Base-by-base conservation (phyloP, 768 basidiomycete genomes). In the Leucosporidium yakuticum region DNA sequence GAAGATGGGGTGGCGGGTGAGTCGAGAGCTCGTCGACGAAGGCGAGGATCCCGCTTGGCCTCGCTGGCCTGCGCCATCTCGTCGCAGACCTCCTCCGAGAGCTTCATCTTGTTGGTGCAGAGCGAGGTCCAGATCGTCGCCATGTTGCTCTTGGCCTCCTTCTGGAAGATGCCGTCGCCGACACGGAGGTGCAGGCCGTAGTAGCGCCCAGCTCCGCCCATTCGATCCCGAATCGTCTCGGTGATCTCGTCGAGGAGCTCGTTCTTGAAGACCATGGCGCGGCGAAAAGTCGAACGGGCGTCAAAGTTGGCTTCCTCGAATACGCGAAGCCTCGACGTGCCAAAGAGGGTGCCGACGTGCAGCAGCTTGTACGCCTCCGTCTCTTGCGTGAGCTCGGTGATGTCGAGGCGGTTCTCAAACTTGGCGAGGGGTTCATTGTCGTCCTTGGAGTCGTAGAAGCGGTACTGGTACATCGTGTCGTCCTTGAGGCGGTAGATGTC, bases 331-430 rank as follows among this genome's bases (percentile, higher is more conserved):
- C 90, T 83, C 3, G 85, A 85, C 1, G 88, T 86, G 7, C 88
- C 89, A 78, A 91, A 91, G 2, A 91, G 82, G 0, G 86, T 86
- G 14, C 90, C 90, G 20, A 91, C 74, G 64, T 87, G 85, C 21
- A 92, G 74, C 32, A 91, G 82, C 14, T 82, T 84, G 65, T 84
- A 79, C 6, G 74, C 73, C 27, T 79, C 76, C 34, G 74, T 62
- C 5, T 79, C 79, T n/a, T 86, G 1, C 79, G 75, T 20, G 77
- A 79, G 57, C 85, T 81, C 34, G 31, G 64, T 69, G 20, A 79
- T 21, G 66, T 77, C 67, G 48, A 79, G 36, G 1, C 76, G 64
- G 12, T 63, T 65, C n/a, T 57, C 25, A 71, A 76, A 79, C 63
- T 77, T 76, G 36, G 60, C 73, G 56, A 76, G 68, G 23, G 69